Conservation (phyloP, 1,139 yeast genomes). For the Hansenula sp. region DNA sequence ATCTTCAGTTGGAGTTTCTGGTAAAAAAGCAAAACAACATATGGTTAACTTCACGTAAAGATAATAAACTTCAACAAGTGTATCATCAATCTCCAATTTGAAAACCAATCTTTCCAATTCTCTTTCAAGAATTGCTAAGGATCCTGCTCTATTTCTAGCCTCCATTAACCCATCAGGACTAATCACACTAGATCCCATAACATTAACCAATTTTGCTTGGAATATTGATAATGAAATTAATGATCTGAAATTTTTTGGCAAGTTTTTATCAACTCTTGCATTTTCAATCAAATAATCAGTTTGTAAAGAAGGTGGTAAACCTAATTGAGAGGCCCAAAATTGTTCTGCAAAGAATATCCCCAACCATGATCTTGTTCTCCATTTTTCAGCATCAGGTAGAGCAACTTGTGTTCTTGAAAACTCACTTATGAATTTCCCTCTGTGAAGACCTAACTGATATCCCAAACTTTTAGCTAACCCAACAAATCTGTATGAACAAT, state of each 20-base stretch:
- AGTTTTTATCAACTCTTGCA: conserved; percentile 62
- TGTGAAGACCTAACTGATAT: conserved; percentile 84
- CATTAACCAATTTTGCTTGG: conserved; percentile 78
- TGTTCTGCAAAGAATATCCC: conserved; percentile 86
- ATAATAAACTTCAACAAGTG: conserved; percentile 74
- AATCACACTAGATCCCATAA: conserved; percentile 86
- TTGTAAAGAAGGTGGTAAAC: conserved; percentile 82
- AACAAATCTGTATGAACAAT: conserved; percentile 82
- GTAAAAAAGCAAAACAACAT: conserved; percentile 86
- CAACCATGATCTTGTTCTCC: conserved; percentile 94
- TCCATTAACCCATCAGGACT: conserved; percentile 89
- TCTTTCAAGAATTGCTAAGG: conserved; percentile 68
- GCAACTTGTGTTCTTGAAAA: conserved; percentile 87
- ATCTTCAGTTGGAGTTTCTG: conserved; percentile 86
- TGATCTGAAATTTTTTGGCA: conserved; percentile 72
- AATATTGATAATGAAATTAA: conserved; percentile 72
- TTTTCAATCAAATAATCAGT: conserved; percentile 80
- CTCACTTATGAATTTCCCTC: conserved; percentile 89
- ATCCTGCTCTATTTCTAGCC: conserved; percentile 77
- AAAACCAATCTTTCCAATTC: conserved; percentile 70
- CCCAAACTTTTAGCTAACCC: conserved; percentile 84
- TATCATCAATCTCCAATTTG: conserved; percentile 58
- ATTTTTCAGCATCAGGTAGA: conserved; percentile 84
- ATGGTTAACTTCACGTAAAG: conserved; percentile 76
- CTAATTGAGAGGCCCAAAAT: conserved; percentile 85